A percentile compares a stretch with the other conserved stretches of the same genome.
Conservation (phyloP, 768 basidiomycete genomes). For the Pleurotus salmoneostramineus region DNA sequence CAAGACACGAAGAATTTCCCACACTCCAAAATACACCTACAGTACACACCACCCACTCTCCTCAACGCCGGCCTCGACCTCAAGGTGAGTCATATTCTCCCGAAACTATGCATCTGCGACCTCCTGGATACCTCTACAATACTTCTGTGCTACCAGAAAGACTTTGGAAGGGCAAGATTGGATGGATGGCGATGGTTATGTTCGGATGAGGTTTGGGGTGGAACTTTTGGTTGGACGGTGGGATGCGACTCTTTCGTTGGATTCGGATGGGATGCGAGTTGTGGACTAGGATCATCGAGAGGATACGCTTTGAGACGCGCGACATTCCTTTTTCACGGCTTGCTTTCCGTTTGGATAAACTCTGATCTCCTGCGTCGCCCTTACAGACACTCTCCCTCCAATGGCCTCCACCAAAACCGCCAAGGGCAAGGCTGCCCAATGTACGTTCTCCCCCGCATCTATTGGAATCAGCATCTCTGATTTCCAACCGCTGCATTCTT, state of each 20-base stretch:
- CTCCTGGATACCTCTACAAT: background rate
- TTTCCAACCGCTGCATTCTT: slow-evolving; percentile 5
- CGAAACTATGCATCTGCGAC: background rate
- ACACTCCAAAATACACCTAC: background rate
- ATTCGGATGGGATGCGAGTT: background rate
- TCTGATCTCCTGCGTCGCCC: background rate
- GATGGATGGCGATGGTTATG: background rate
- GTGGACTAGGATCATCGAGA: too few relatives aligned
- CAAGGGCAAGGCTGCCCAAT: slow-evolving; percentile 9
- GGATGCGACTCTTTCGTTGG: background rate
- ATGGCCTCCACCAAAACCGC: slow-evolving; percentile 4
- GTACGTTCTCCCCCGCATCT: background rate
- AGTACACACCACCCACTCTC: background rate
- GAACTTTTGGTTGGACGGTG: background rate
- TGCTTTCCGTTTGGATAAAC: background rate
- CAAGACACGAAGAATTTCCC: background rate
- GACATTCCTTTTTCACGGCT: background rate
- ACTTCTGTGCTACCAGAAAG: background rate
- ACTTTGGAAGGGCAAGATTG: background rate
- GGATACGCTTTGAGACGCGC: too few relatives aligned
- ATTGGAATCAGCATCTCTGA: background rate
- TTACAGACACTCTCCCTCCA: background rate
- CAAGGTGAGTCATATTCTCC: background rate
- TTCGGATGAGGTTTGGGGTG: background rate
- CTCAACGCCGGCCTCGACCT: background rate